Evolutionary conservation across 768 basidiomycete species (phyloP).

Genomic region (Lentinula boryana): DNA sequence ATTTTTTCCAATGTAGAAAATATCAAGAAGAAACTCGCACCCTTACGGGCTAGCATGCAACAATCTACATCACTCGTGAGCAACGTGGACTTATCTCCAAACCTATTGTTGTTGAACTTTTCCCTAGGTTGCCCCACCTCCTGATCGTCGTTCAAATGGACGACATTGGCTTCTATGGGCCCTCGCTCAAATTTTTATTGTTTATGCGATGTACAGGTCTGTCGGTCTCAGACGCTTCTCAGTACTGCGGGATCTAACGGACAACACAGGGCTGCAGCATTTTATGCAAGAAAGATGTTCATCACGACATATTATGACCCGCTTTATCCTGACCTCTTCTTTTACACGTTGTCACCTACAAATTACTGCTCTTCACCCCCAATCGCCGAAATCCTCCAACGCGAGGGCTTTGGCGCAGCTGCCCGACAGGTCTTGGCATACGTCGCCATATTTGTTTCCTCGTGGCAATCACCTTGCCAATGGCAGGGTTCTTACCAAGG

Average conservation of each 20-base stretch:
- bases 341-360: constrained; percentile 38
- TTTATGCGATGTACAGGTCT: constrained; percentile 56
- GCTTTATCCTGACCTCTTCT: constrained; percentile 65
- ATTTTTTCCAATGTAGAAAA: constrained; percentile 13
- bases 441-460: constrained; percentile 23
- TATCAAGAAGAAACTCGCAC: constrained; percentile 24
- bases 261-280: constrained; percentile 35
- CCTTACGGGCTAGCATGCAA: constrained; percentile 29
- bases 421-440: constrained; percentile 31
- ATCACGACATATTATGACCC: constrained; percentile 76
- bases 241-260: background rate
- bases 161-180: constrained; percentile 26
- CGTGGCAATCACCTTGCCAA: constrained; percentile 37
- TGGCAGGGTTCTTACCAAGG: constrained; percentile 33
- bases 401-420: constrained; percentile 34
- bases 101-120: background rate
- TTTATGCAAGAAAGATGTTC: constrained; percentile 50
- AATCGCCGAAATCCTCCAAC: constrained; percentile 29
- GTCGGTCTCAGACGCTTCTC: constrained; percentile 12
- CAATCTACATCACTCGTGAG: background rate
- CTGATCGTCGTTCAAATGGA: constrained; percentile 14
- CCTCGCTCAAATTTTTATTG: constrained; percentile 39
- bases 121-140: background rate
- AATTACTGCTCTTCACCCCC: constrained; percentile 31
- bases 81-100: constrained; percentile 5